Evolutionary conservation across 352 stramenopile genomes (phyloP).

Genomic region (Globisporangium paddicum): DNA sequence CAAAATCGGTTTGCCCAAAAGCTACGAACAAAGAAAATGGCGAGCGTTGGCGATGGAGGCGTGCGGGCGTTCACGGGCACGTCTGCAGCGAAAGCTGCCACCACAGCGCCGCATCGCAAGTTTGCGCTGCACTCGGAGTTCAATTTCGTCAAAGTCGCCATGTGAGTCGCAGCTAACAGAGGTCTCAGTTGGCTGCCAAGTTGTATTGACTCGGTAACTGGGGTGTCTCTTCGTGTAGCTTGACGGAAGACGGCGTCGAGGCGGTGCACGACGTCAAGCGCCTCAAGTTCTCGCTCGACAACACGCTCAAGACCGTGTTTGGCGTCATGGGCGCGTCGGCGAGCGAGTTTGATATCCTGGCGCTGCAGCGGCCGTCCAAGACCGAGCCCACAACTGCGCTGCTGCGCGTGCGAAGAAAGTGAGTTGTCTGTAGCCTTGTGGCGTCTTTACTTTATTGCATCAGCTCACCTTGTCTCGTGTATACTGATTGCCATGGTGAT

Average conservation of each 20-base stretch:
- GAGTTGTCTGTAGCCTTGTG: background rate
- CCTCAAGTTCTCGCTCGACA: constrained; percentile 71
- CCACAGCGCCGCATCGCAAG: constrained; percentile 51
- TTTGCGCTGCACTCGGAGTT: constrained; percentile 52
- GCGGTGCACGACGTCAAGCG: constrained; percentile 48
- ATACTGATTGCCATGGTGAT: background rate
- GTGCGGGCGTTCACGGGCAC: background rate
- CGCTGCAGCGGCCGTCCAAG: constrained; percentile 18
- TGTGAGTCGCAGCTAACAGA: constrained; percentile 29
- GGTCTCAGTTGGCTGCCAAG: background rate
- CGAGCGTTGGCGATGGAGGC: background rate
- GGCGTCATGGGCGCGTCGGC: constrained; percentile 53
- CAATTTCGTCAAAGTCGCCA: constrained; percentile 56
- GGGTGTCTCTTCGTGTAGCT: constrained; percentile 21
- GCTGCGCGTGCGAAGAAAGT: constrained; percentile 57
- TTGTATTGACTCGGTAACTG: background rate
- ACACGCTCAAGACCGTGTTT: constrained; percentile 63
- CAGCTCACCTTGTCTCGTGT: no score
- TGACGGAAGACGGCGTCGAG: constrained; percentile 40
- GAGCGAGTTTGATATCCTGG: constrained; percentile 66
- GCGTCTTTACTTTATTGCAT: no score
- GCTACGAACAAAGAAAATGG: background rate
- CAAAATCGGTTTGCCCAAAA: no score
- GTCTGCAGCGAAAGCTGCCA: background rate
- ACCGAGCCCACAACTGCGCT: constrained; percentile 49